Percentiles rank a stretch among this genome's conserved stretches.
Conservation (phyloP, 2,329 filamentous ascomycete species). For the Exophiala viscosa region DNA sequence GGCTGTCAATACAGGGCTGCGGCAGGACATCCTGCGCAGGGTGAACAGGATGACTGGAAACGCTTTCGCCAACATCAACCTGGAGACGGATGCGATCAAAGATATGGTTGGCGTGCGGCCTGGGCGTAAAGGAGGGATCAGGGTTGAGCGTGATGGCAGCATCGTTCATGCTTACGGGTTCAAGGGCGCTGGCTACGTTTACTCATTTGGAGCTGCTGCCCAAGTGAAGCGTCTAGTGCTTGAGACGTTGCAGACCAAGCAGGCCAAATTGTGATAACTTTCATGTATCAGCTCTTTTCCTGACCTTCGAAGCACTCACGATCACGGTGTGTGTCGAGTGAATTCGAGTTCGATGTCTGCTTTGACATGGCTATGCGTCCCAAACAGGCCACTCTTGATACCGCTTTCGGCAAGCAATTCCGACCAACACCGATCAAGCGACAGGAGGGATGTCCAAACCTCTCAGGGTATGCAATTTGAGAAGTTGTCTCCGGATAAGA, state of each 20-base stretch:
- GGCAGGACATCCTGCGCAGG: not conserved
- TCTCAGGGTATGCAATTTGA: not conserved
- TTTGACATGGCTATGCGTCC: no score
- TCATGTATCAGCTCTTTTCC: not conserved
- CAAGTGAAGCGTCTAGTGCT: slow-evolving; percentile 2
- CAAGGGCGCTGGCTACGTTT: slow-evolving; percentile 3
- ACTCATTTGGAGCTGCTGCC: slow-evolving; percentile 4
- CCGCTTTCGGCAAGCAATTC: not conserved
- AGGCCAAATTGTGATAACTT: not conserved
- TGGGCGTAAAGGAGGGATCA: slow-evolving; percentile 2
- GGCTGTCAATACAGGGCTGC: not conserved
- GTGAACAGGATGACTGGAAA: slow-evolving; percentile 1
- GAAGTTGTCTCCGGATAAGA: not conserved
- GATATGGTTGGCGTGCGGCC: slow-evolving; percentile 1
- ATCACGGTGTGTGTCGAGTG: no score
- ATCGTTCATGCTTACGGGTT: slow-evolving; percentile 5
- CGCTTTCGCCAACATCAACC: not conserved
- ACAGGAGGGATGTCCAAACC: not conserved
- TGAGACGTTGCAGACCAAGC: not conserved
- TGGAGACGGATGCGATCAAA: not conserved
- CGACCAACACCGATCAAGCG: not conserved
- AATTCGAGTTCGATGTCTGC: no score
- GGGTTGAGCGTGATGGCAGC: not conserved
- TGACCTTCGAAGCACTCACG: not conserved
- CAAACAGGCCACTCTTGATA: no score